Evolutionary conservation across 2,329 filamentous ascomycete species (phyloP).

Genomic region (Trichoderma brevicompactum): DNA sequence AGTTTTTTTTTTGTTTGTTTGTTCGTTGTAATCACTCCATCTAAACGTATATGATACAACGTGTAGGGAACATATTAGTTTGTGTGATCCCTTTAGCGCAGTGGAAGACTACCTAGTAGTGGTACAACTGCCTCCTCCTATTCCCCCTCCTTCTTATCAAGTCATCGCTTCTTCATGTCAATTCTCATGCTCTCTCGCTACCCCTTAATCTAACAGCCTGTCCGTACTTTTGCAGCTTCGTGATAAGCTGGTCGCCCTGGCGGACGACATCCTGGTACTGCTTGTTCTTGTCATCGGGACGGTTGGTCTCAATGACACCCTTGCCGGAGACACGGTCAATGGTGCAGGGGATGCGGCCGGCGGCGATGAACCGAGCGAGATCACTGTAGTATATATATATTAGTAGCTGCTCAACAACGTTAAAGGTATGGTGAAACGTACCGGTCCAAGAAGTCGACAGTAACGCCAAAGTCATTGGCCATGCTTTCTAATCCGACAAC

Average conservation of each 20-base stretch:
- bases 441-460: slow-evolving; percentile 94
- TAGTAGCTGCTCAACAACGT: not conserved
- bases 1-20: not conserved
- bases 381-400: slow-evolving; percentile 60
- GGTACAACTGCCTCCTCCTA: not conserved
- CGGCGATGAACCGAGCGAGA: slow-evolving; percentile 95
- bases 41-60: not conserved
- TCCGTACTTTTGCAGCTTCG: slow-evolving; percentile 98
- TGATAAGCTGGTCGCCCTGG: slow-evolving; percentile 96
- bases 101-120: not conserved
- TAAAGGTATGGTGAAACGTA: slow-evolving; percentile 51
- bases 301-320: slow-evolving; percentile 96
- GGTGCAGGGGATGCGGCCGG: slow-evolving; percentile 90
- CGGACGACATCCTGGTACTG: slow-evolving; percentile 98
- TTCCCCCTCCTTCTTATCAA: not conserved
- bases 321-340: slow-evolving; percentile 97
- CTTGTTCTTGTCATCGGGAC: slow-evolving; percentile 99
- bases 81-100: not conserved
- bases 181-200: slow-evolving; percentile 79
- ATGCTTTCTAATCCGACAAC: slow-evolving; percentile 97
- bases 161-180: not conserved
- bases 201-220: slow-evolving; percentile 93
- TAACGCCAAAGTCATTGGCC: slow-evolving; percentile 96
- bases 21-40: not conserved
- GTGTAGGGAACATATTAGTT: not conserved